Evolutionary conservation across 139 green algal species (phyloP), one percentile per base, ranked within the genome.

Genomic region (Chlorella ohadii): DNA sequence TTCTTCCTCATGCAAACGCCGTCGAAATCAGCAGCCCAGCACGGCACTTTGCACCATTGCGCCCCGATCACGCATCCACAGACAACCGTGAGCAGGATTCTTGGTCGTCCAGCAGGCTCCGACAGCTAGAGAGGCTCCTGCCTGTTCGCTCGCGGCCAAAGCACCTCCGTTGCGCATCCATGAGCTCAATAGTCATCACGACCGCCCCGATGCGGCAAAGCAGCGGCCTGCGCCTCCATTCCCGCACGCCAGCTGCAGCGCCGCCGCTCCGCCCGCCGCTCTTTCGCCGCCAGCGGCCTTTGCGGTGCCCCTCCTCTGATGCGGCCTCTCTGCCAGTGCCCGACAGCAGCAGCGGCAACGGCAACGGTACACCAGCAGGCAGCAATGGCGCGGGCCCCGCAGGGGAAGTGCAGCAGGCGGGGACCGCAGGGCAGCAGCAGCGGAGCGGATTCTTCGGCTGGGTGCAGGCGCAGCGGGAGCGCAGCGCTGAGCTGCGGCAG

Each of bases 351-450:
- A 33, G 27, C 61, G 38, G 36, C 63, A 75, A 64, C n/a, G 78
- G 78, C n/a, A 38, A 36, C 16, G 36, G 25, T 0, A 1, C 76
- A 38, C 20, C 65, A 0, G 59, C 76, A 28, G 76, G 59, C 77
- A 64, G 47, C 76, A 72, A 72, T 28, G 76, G 76, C 23, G 38
- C 34, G 11, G 74, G 74, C 34, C 22, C 28, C 13, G 55, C 31
- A 33, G 11, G 31, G 55, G 28, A 57, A 36, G 34, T 31, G 56
- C 44, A 38, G 64, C n/a, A 59, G 51, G 51, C 51, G 51, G 51
- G n/a, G n/a, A n/a, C n/a, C n/a, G n/a, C n/a, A n/a, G n/a, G 51
- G 51, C 81, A 70, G 70, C 71, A 56, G 55, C 81, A 44, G 81
- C 31, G 36, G 33, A 23, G 66, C 1, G 78, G 68, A 38, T 9